A percentile compares a stretch with the other conserved stretches of the same genome.
phyloP scores from a whole-genome alignment of 2,329 filamentous ascomycete genomes.

The Exutisphaerella laricina region DNA sequence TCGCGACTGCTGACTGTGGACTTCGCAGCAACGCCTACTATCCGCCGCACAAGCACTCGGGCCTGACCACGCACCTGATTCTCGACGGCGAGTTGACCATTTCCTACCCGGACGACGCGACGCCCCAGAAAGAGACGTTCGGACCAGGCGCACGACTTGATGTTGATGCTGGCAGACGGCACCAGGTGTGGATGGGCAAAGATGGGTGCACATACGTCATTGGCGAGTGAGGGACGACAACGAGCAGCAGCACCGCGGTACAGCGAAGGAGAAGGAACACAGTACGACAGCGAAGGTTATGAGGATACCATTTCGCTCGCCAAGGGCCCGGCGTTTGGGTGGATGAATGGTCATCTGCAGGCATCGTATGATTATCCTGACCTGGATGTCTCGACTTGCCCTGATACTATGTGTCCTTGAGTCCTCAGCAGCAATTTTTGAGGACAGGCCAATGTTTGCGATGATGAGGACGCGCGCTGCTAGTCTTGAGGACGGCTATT shows the following conservation, averaged over 20 bases:
- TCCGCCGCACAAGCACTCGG: slow-evolving; percentile 58
- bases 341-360: too few species aligned
- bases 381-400: too few species aligned
- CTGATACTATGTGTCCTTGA: too few species aligned
- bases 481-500: too few species aligned
- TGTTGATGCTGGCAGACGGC: slow-evolving; percentile 57
- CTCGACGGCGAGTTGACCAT: slow-evolving; percentile 60
- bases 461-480: too few species aligned
- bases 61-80: slow-evolving; percentile 65
- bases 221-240: slow-evolving; percentile 13
- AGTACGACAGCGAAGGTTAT: too few species aligned
- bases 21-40: slow-evolving; percentile 59
- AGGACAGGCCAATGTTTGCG: too few species aligned
- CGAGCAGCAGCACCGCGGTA: neutral
- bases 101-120: slow-evolving; percentile 56
- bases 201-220: slow-evolving; percentile 54
- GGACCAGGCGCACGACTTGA: slow-evolving; percentile 59
- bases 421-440: too few species aligned
- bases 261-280: neutral
- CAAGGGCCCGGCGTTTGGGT: too few species aligned
- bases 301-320: too few species aligned
- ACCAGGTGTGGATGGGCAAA: slow-evolving; percentile 65
- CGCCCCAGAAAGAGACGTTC: slow-evolving; percentile 53
- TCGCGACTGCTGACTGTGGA: neutral
- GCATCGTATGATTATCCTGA: too few species aligned